These are phyloP conservation scores for Neltuma alba DNA, from an alignment of 306 rosid species.

Conservation along the genomic window DNA sequence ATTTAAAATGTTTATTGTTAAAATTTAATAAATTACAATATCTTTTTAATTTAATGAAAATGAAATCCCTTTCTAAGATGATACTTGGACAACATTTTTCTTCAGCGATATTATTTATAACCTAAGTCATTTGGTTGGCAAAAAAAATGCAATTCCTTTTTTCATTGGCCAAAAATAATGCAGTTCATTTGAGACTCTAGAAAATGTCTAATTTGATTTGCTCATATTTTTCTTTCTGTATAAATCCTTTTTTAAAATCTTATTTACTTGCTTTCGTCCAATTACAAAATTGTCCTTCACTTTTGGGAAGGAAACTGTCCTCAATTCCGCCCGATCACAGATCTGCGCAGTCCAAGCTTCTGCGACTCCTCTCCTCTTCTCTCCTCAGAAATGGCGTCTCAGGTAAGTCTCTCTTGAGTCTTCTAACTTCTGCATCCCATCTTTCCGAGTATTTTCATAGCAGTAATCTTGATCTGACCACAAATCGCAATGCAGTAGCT, in stretches of 20 bases:
- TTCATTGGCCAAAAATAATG: too few species aligned
- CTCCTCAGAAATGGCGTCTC: slow-evolving; percentile 12
- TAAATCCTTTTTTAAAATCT: too few species aligned
- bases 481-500: neutral
- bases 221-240: too few species aligned
- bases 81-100: neutral
- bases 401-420: slow-evolving; percentile 1
- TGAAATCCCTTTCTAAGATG: neutral
- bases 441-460: neutral
- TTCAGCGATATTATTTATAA: neutral
- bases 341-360: neutral
- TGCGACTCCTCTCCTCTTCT: neutral
- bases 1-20: neutral
- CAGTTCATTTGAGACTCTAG: neutral
- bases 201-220: too few species aligned
- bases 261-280: neutral
- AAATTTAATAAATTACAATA: neutral
- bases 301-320: neutral
- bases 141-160: too few species aligned
- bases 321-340: neutral
- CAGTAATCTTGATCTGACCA: neutral
- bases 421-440: neutral
- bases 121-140: neutral
- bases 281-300: neutral
- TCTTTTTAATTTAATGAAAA: too few species aligned